Base-by-base conservation (phyloP, 345 rosid species). In the Hirschfeldia incana region DNA sequence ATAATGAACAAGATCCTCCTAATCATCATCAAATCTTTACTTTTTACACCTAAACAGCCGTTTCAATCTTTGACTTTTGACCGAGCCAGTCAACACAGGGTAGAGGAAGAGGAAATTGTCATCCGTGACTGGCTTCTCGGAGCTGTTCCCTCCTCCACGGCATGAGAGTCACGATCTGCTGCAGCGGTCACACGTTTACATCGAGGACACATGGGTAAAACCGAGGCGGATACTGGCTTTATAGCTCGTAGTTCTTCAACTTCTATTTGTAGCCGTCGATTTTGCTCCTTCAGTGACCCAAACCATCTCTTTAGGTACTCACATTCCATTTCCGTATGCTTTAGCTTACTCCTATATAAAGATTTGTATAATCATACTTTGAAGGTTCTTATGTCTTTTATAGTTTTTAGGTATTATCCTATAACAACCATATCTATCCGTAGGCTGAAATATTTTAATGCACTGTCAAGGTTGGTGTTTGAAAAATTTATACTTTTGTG, bases 321-420 rank as follows among this genome's bases (percentile, higher is more conserved):
- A 69, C 85, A 87, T 58, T 90, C 88, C 74, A 81, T 83, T 73
- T 87, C 94, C 7, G 88, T 87, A 39, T 90, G 90, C 84, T 88
- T 88, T 84, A 90, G 83, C 84, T 88, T 90, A 65, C 87, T 88
- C 88, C 94, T 90, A 74, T 53, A 62, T 36, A 68, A 74, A 69
- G 16, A 6, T 26, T 39, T 36, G 53, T 68, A 26, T 65, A 53
- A 26, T 33, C 42, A 73, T 67, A 64, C 36, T 63, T 8, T 64
- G 30, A 11, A 37, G 10, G 64, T 59, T 26, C 51, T 65, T 72
- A 58, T 53, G 33, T 67, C 69, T 44, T 59, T 26, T 10, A 32
- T 66, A 66, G 8, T 65, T 72, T 57, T 53, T 57, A 66, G 55
- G 67, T 53, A 42, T 37, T 17, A 9, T 46, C 49, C 3, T 57